Conservation (phyloP, 805 yeast genomes). For the Nakazawaea wickerhamii region DNA sequence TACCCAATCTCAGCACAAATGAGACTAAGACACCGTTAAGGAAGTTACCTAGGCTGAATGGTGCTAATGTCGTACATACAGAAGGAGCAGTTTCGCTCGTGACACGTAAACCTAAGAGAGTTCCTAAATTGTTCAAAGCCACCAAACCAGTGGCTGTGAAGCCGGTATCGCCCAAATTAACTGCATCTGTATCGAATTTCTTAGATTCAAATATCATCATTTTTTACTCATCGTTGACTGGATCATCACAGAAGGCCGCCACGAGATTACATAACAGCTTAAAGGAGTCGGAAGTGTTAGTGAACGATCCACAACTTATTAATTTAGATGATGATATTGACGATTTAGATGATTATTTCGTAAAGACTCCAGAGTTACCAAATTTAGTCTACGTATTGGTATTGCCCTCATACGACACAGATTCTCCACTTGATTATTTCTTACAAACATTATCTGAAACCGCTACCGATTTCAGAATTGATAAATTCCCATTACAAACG, state of each 20-base stretch:
- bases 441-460: slow-evolving; percentile 77
- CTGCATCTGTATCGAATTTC: slow-evolving; percentile 33
- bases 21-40: background rate
- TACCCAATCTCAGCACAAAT: slow-evolving; percentile 1
- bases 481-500: slow-evolving; percentile 66
- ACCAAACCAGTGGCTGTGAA: slow-evolving; percentile 16
- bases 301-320: slow-evolving; percentile 44
- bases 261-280: slow-evolving; percentile 38
- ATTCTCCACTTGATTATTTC: slow-evolving; percentile 86
- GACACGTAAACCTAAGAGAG: slow-evolving; percentile 25
- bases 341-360: slow-evolving; percentile 78
- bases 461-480: slow-evolving; percentile 78
- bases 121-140: slow-evolving; percentile 38
- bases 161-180: slow-evolving; percentile 26
- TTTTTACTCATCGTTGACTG: slow-evolving; percentile 83
- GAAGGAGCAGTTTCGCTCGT: slow-evolving; percentile 4
- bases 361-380: slow-evolving; percentile 47
- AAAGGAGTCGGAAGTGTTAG: slow-evolving; percentile 18
- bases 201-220: slow-evolving; percentile 56
- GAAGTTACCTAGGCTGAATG: slow-evolving; percentile 2
- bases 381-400: slow-evolving; percentile 64
- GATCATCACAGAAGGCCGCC: slow-evolving; percentile 73
- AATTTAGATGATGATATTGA: slow-evolving; percentile 77
- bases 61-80: background rate
- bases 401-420: slow-evolving; percentile 88